A percentile compares a stretch with the other conserved stretches of the same genome.
Conservation (phyloP, 1,139 yeast genomes). For the Waltiozyma sp. region DNA sequence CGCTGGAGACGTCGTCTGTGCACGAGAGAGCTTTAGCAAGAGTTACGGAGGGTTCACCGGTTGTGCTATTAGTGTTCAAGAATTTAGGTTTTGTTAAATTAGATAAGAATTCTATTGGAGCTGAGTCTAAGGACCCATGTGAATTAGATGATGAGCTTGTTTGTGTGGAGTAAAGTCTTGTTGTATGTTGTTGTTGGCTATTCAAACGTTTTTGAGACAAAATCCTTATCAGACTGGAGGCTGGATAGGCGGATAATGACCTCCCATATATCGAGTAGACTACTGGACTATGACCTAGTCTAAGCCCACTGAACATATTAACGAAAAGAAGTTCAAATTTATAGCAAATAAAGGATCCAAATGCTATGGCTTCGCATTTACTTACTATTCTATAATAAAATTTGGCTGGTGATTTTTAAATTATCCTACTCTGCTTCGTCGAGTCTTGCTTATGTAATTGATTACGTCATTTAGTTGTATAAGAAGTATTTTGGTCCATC, state of each 20-base stretch:
- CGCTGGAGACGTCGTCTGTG: constrained; percentile 21
- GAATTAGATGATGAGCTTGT: neutral
- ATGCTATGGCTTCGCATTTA: too few relatives aligned
- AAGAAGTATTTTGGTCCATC: too few relatives aligned
- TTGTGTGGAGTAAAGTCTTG: constrained; percentile 1
- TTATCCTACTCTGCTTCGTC: too few relatives aligned
- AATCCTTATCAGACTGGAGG: neutral
- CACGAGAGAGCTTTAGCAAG: constrained; percentile 24
- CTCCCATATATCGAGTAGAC: neutral
- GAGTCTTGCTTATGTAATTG: too few relatives aligned
- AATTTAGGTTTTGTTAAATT: constrained; percentile 17
- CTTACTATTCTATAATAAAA: neutral
- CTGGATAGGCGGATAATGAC: neutral
- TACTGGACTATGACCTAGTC: neutral
- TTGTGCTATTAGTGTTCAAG: neutral
- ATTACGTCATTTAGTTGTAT: too few relatives aligned
- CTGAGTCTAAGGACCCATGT: constrained; percentile 18
- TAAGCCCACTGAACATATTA: neutral
- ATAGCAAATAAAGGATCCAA: too few relatives aligned
- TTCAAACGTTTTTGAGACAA: neutral
- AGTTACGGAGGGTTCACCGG: constrained; percentile 9
- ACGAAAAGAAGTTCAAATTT: neutral
- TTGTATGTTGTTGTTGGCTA: neutral
- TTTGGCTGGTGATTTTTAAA: too few relatives aligned
- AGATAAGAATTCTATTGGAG: constrained; percentile 28